Base-by-base conservation (phyloP, 805 yeast genomes). In the Allodekkera sacchari region DNA sequence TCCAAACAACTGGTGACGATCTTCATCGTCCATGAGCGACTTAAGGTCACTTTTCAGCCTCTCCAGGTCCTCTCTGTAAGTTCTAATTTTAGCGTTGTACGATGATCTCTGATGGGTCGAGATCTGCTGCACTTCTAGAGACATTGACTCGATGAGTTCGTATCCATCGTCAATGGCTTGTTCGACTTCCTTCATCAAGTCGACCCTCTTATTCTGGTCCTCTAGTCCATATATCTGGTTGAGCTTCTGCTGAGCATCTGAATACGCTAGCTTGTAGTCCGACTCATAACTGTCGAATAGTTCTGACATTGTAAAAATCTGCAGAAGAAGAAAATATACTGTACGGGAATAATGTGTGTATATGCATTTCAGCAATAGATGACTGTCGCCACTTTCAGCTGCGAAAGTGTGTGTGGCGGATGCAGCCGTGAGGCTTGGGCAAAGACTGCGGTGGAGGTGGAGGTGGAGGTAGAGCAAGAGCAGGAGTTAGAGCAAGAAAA, bases 61-160 rank as follows among this genome's bases (percentile, higher is more conserved):
- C 28, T 74, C 83, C 7, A 66, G 57, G 45, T 77, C 77, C 32
- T 66, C 45, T 39, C 71, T 74, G 56, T 77, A 83, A 22, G 77
- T 77, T 42, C 97, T 75, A 23, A 87, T 61, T 45, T 80, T 80
- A 19, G 88, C 63, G 52, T 88, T 87, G 50, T 70, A 80, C 6
- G 71, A 56, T 0, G 92, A 73, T 40, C 96, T 64, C 39, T 64
- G 72, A 39, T 58, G 72, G 38, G 89, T 77, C n/a, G 95, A 84
- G 21, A 85, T 67, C 47, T 78, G 79, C 50, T 80, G 87, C 2
- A 88, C 80, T 52, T 89, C 97, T 25, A 89, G 66, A 18, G 76
- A 76, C 78, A 92, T 78, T 44, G 89, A 94, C 43, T 88, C 96
- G 27, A 85, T 56, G 25, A 83, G 66, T 49, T 83, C 94, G 34